These are phyloP conservation scores for Tolypocladium pustulatum DNA, from an alignment of 2,329 filamentous ascomycete species.

Conservation along the genomic window DNA sequence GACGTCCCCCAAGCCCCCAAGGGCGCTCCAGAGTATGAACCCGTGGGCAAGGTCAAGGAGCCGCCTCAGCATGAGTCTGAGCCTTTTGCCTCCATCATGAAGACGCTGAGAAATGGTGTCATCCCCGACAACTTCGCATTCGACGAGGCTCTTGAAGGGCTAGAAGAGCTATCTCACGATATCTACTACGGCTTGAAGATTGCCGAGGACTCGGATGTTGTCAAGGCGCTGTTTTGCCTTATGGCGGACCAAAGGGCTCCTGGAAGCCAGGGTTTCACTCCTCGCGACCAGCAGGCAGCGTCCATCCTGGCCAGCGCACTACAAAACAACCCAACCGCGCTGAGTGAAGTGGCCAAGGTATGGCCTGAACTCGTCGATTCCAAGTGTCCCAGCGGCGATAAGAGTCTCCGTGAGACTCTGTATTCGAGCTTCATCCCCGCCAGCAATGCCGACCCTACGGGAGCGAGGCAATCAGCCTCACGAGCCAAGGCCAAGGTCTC, in stretches of 20 bases:
- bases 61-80: constrained; percentile 27
- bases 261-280: constrained; percentile 14
- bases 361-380: constrained; percentile 33
- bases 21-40: constrained; percentile 46
- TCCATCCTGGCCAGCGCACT: constrained; percentile 46
- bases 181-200: constrained; percentile 60
- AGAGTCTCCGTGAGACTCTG: constrained; percentile 24
- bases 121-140: constrained; percentile 22
- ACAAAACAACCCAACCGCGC: constrained; percentile 55
- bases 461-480: constrained; percentile 13
- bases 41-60: constrained; percentile 45
- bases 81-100: constrained; percentile 30
- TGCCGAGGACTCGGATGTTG: constrained; percentile 40
- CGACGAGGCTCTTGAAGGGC: constrained; percentile 40
- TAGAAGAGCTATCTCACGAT: constrained; percentile 57
- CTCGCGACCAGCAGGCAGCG: constrained; percentile 42
- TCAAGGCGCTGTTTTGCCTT: constrained; percentile 47
- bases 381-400: constrained; percentile 21
- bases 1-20: constrained; percentile 26
- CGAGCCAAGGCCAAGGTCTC: constrained; percentile 30
- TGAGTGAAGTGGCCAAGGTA: constrained; percentile 36
- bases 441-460: constrained; percentile 8
- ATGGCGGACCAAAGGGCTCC: constrained; percentile 24
- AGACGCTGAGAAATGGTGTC: constrained; percentile 35
- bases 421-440: constrained; percentile 30